Percentiles rank a stretch among this genome's conserved stretches.
These are phyloP conservation scores for Insectozyma bohioensis DNA, from an alignment of 1,139 yeast species.

Conservation along the genomic window DNA sequence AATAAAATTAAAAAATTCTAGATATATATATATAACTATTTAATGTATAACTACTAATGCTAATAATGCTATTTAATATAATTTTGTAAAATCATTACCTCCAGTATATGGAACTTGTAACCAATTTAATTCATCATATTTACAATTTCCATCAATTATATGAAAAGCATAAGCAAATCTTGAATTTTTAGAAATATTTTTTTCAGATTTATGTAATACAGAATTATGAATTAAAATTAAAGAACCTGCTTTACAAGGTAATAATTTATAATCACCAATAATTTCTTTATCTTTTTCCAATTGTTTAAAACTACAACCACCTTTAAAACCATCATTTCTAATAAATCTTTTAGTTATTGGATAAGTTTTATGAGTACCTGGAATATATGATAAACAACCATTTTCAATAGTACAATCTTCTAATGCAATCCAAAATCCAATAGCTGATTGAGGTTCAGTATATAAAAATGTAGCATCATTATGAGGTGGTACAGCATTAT, in stretches of 20 bases:
- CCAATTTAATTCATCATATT: conserved; percentile 71
- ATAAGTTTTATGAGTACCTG: conserved; percentile 66
- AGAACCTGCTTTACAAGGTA: conserved; percentile 72
- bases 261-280: conserved; percentile 42
- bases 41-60: too few relatives aligned
- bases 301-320: conserved; percentile 53
- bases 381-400: conserved; percentile 73
- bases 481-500: conserved; percentile 73
- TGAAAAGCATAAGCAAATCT: conserved; percentile 82
- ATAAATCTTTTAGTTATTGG: conserved; percentile 69
- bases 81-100: conserved; percentile 56
- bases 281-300: conserved; percentile 22
- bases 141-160: conserved; percentile 62
- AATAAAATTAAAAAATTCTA: too few relatives aligned
- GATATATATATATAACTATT: background rate
- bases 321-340: conserved; percentile 43
- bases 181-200: conserved; percentile 53
- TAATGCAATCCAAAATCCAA: conserved; percentile 83
- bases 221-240: conserved; percentile 68
- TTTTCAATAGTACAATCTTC: conserved; percentile 69
- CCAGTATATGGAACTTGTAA: conserved; percentile 65
- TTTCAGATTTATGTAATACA: conserved; percentile 70
- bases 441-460: conserved; percentile 69
- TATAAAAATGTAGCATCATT: conserved; percentile 74
- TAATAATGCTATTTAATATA: conserved; percentile 22